phyloP scores from a whole-genome alignment of 805 yeast species.

The Myxozyma mucilagina region DNA sequence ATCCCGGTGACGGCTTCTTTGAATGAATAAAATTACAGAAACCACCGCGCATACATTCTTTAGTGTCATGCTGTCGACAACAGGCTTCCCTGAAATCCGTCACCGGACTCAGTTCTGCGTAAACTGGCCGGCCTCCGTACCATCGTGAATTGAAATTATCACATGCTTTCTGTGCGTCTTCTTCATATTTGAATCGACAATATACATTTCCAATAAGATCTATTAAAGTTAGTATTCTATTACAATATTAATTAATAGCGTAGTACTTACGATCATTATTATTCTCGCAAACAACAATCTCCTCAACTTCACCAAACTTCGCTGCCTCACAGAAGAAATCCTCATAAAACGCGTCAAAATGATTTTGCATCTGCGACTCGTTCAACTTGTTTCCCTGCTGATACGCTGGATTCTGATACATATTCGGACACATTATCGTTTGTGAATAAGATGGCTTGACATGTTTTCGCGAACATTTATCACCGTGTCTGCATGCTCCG shows the following conservation, averaged over 20 bases:
- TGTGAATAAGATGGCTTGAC: slow-evolving; percentile 63
- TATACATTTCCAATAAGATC: slow-evolving; percentile 83
- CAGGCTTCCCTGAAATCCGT: slow-evolving; percentile 65
- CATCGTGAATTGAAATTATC: slow-evolving; percentile 71
- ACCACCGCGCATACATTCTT: slow-evolving; percentile 73
- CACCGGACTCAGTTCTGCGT: slow-evolving; percentile 77
- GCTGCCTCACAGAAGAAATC: slow-evolving; percentile 69
- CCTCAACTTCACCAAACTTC: slow-evolving; percentile 54
- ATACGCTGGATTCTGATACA: slow-evolving; percentile 63
- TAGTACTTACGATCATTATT: slow-evolving; percentile 55
- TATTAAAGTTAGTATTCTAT: slow-evolving; percentile 4
- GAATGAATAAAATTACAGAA: slow-evolving; percentile 87
- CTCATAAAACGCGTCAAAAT: slow-evolving; percentile 63
- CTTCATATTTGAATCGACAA: slow-evolving; percentile 56
- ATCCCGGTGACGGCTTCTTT: slow-evolving; percentile 52
- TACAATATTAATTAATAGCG: no score
- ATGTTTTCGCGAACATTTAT: slow-evolving; percentile 73
- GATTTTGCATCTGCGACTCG: slow-evolving; percentile 45
- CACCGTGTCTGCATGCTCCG: slow-evolving; percentile 94
- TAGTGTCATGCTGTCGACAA: slow-evolving; percentile 68
- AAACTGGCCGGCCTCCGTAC: slow-evolving; percentile 78
- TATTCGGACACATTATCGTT: slow-evolving; percentile 63
- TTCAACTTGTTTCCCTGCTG: slow-evolving; percentile 34
- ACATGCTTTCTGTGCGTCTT: slow-evolving; percentile 61
- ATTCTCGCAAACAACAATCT: slow-evolving; percentile 77